Percentiles rank a stretch among this genome's conserved stretches.
Conservation (phyloP, 495 filamentous ascomycete genomes). For the Parachaetomium inaequale region DNA sequence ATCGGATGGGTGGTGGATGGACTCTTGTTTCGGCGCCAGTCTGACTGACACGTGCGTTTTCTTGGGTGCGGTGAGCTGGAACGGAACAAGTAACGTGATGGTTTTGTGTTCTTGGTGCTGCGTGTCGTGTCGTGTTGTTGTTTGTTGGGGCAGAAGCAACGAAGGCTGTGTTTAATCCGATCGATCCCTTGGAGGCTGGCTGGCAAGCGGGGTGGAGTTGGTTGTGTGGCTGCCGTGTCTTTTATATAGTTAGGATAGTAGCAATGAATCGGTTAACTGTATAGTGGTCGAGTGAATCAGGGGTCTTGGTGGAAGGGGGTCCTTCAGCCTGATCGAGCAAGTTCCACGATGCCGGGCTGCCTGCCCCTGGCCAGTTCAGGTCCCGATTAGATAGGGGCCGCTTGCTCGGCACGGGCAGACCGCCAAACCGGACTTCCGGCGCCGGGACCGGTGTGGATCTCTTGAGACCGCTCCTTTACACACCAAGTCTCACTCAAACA, state of each 20-base stretch:
- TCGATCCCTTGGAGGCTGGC: neutral
- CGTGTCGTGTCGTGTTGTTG: neutral
- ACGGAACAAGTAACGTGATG: neutral
- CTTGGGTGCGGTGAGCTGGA: neutral
- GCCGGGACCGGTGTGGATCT: conserved; percentile 2
- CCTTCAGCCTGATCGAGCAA: neutral
- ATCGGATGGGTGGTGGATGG: neutral
- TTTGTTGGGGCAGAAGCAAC: neutral
- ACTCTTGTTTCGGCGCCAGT: neutral
- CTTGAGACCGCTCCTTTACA: neutral
- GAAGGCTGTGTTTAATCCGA: neutral
- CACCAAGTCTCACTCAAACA: too few relatives aligned
- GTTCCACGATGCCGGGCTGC: neutral
- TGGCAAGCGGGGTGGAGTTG: neutral
- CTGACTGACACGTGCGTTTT: neutral
- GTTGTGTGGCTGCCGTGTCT: neutral
- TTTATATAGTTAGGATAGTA: conserved; percentile 2
- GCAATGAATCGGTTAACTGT: too few relatives aligned
- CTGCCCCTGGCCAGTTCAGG: neutral
- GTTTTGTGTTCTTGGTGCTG: neutral
- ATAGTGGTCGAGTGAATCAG: too few relatives aligned
- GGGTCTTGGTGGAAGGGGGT: neutral
- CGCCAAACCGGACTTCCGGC: neutral
- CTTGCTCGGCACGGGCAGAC: neutral
- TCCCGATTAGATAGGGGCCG: neutral